Evolutionary conservation across 345 rosid species (phyloP).

Genomic region (Heritiera littoralis): DNA sequence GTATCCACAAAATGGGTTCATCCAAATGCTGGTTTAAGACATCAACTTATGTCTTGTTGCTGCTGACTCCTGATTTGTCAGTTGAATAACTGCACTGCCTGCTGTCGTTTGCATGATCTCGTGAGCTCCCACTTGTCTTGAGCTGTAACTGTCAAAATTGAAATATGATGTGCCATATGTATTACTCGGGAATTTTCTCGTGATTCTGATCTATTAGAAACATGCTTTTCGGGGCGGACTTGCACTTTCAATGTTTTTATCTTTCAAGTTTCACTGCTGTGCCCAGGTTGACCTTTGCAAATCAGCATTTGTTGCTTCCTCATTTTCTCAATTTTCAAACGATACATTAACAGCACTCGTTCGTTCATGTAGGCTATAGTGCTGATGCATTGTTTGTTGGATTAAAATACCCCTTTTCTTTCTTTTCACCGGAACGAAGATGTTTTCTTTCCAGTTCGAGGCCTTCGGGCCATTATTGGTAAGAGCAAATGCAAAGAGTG

Average conservation of each 20-base stretch:
- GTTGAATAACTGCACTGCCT: not conserved
- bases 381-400: not conserved
- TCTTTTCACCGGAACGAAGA: too few species aligned
- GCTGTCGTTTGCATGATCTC: conserved; percentile 1
- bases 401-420: too few species aligned
- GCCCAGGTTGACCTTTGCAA: not conserved
- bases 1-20: not conserved
- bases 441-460: too few species aligned
- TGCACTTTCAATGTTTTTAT: not conserved
- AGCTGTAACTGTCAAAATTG: not conserved
- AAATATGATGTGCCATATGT: not conserved
- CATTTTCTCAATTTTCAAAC: not conserved
- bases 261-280: not conserved
- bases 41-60: not conserved
- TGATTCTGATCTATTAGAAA: not conserved
- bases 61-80: not conserved
- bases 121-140: not conserved
- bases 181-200: not conserved
- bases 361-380: not conserved
- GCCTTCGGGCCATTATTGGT: too few species aligned
- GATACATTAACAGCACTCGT: too few species aligned
- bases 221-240: not conserved
- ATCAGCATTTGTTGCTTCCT: not conserved
- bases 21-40: not conserved
- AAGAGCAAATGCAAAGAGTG: too few species aligned